These are phyloP conservation scores for Bothriochloa decipiens DNA, from an alignment of 176 grass and related monocot genomes.

Conservation along the genomic window DNA sequence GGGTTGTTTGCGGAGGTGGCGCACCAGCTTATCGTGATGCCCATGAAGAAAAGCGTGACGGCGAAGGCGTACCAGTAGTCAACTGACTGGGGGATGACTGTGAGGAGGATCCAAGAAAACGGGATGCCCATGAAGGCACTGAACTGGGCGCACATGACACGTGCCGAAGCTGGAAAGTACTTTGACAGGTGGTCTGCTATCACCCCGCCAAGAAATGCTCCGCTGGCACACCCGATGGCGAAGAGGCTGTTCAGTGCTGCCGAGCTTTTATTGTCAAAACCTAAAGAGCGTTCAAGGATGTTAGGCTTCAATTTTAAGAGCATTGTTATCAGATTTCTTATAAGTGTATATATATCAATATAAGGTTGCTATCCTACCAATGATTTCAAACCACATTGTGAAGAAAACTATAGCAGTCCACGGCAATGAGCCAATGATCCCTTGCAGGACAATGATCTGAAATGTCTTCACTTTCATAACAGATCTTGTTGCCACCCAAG, in stretches of 20 bases:
- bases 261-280: slow-evolving; percentile 77
- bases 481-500: slow-evolving; percentile 72
- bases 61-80: slow-evolving; percentile 67
- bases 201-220: slow-evolving; percentile 70
- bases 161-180: slow-evolving; percentile 67
- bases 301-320: not conserved
- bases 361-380: slow-evolving; percentile 52
- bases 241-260: slow-evolving; percentile 85
- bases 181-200: slow-evolving; percentile 73
- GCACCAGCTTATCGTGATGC: slow-evolving; percentile 83
- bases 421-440: slow-evolving; percentile 85
- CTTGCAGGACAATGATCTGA: slow-evolving; percentile 96
- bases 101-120: slow-evolving; percentile 79
- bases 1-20: slow-evolving; percentile 81
- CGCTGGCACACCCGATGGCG: slow-evolving; percentile 76
- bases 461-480: slow-evolving; percentile 88
- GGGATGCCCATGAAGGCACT: slow-evolving; percentile 97
- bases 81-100: slow-evolving; percentile 63
- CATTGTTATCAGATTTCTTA: not conserved
- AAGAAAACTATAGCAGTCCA: slow-evolving; percentile 96
- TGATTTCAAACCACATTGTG: slow-evolving; percentile 98
- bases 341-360: not conserved
- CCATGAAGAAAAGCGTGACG: slow-evolving; percentile 74
- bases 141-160: slow-evolving; percentile 93
- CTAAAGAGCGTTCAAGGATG: slow-evolving; percentile 42